phyloP scores from a whole-genome alignment of 2,329 filamentous ascomycete genomes.

The Trichoderma guizhouense region DNA sequence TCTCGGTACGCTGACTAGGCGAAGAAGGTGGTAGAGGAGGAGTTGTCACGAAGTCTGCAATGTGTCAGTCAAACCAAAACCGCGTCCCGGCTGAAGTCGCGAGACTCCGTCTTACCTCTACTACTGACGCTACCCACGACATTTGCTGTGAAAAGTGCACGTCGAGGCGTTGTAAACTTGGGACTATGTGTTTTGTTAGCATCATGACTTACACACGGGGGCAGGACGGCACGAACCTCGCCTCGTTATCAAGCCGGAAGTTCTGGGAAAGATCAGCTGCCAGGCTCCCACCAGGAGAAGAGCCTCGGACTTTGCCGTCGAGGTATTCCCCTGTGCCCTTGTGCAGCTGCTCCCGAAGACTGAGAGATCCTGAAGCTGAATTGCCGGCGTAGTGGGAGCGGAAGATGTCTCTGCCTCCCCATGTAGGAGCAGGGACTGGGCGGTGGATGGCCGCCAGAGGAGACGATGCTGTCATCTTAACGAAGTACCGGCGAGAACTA shows the following conservation, averaged over 20 bases:
- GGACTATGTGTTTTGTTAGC: conserved; percentile 30
- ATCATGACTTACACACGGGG: background rate
- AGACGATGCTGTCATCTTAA: conserved; percentile 84
- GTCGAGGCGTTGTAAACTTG: conserved; percentile 40
- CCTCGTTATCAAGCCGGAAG: conserved; percentile 80
- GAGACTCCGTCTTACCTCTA: conserved; percentile 30
- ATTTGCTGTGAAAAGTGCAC: conserved; percentile 40
- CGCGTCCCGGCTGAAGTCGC: conserved; percentile 21
- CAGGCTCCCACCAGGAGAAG: conserved; percentile 85
- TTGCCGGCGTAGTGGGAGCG: conserved; percentile 49
- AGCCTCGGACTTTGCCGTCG: conserved; percentile 72
- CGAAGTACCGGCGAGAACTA: background rate
- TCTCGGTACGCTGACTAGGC: conserved; percentile 66
- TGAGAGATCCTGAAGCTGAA: conserved; percentile 60
- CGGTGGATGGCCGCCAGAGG: conserved; percentile 90
- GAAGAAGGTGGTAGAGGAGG: conserved; percentile 82
- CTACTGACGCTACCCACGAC: conserved; percentile 35
- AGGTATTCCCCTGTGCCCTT: conserved; percentile 72
- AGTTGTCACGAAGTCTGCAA: conserved; percentile 70
- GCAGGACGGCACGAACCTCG: conserved; percentile 61
- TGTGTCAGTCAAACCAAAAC: background rate
- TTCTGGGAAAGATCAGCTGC: conserved; percentile 95
- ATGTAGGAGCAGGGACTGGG: conserved; percentile 59
- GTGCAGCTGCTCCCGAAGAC: conserved; percentile 72
- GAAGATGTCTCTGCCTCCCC: conserved; percentile 54